A percentile compares a stretch with the other conserved stretches of the same genome.
phyloP scores from a whole-genome alignment of 257 asterid genomes.

The Solanum gandarillasii region DNA sequence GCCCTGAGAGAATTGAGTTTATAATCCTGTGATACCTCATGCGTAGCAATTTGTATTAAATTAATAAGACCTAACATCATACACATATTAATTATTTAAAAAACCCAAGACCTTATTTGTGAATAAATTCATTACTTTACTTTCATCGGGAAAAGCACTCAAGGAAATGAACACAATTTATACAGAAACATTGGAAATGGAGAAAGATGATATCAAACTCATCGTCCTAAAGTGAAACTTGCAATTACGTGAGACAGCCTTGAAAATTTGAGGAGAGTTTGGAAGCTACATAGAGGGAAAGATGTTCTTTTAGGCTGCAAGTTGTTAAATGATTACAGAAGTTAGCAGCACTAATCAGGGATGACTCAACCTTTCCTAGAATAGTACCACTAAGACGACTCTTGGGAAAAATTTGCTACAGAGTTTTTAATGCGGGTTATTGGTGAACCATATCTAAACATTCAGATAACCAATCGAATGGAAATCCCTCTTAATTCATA shows the following conservation, averaged over 20 bases:
- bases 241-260: neutral
- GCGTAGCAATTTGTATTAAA: neutral
- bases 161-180: neutral
- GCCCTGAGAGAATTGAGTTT: slow-evolving; percentile 37
- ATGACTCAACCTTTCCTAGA: neutral
- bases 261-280: neutral
- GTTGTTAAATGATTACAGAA: neutral
- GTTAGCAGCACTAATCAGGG: neutral
- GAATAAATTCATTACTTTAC: neutral
- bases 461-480: neutral
- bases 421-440: neutral
- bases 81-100: neutral
- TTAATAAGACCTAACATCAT: neutral
- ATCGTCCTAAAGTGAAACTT: neutral
- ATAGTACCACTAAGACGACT: neutral
- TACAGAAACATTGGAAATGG: neutral
- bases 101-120: neutral
- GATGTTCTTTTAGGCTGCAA: neutral
- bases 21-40: neutral
- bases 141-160: neutral
- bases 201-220: neutral
- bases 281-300: neutral
- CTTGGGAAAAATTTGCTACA: neutral
- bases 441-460: neutral
- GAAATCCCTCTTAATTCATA: neutral